Evolutionary conservation across 2,329 filamentous ascomycete species (phyloP), one percentile per base, ranked within the genome.

Genomic region (Fusarium irregulare): DNA sequence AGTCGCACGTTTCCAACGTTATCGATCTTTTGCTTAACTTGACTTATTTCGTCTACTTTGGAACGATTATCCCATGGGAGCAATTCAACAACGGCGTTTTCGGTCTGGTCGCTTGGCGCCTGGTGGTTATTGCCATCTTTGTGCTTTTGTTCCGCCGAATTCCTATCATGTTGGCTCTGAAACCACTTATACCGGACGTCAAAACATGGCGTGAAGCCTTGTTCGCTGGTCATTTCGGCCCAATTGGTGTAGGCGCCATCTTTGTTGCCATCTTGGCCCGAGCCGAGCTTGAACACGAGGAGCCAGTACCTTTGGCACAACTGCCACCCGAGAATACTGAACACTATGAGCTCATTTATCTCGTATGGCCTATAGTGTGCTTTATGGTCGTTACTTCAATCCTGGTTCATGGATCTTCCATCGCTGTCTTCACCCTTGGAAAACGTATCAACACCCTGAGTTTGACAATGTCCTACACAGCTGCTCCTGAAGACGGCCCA

Each of bases 1-100:
- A 99, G 80, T 95, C 96, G 0, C 96, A 98, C 79, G 96, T 99
- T 12, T 98, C 95, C 79, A 98, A 99, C 88, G 96, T 99, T 78
- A 99, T 99, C 77, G 96, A 99, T 84, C 82, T 99, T 79, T 84
- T 99, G 66, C 90, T 99, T 83, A 99, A 99, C 81, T 88, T 99
- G 89, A 88, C 95, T 4, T 99, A 98, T 81, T 99, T 99, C 80
- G 96, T 99, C 73, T 99, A 96, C 79, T 92, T 99, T 70, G 96
- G 96, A 56, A 93, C 96, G 56, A 98, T 99, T 79, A 96, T 99
- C 66, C 96, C 96, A 2, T 99, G 96, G 96, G 89, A 92, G 74
- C 90, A 93, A 78, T 99, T 90, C 86, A 97, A 98, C 83, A 85
- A 90, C 63, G 84, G 87, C 2, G 84, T 84, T 0, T 84, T 97